Base-by-base conservation (phyloP, 1,139 yeast species). In the Taphrina pruni region DNA sequence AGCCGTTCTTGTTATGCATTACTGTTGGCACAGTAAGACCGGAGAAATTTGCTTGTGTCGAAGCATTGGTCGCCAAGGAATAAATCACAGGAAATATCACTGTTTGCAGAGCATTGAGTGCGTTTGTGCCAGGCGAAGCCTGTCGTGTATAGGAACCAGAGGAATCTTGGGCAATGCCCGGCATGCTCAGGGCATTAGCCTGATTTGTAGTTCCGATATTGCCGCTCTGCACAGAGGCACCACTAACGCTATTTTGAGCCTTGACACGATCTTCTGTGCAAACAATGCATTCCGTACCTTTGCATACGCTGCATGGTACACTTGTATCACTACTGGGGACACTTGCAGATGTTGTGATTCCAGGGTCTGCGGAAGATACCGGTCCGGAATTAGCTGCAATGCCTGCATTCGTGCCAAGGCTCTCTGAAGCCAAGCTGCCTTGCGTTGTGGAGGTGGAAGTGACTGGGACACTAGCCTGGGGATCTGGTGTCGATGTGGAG, bases 281-380 rank as follows among this genome's bases (percentile, higher is more conserved):
- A 21, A 36, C 52, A 9, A 62, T 62, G 20, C 66, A 62, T 35
- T 62, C 66, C 12, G 66, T 62, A 6, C 60, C 58, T 9, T 11
- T 50, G 52, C 66, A 62, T 4, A 45, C 38, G 26, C 60, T 39
- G 36, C 66, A 62, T 14, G 60, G 52, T 20, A 60, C 55, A 17
- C 32, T 32, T 12, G n/a, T 35, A 26, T 50, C 54, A 17, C n/a
- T 45, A n/a, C 20, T 45, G 4, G 48, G n/a, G 20, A 45, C 20
- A 17, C 48, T 17, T 45, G 48, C n/a, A 45, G 48, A 14, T 14
- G n/a, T 17, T 11, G 43, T 39, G 43, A 9, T 39, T 3, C 48
- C 48, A 14, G 20, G 5, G 6, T 2, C 14, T 2, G 48, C 2
- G 8, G 48, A n/a, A 45, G 48, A 12, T 17, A 5, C 8, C n/a